phyloP scores from a whole-genome alignment of 768 basidiomycete genomes.

The Clitopilus hobsonii region DNA sequence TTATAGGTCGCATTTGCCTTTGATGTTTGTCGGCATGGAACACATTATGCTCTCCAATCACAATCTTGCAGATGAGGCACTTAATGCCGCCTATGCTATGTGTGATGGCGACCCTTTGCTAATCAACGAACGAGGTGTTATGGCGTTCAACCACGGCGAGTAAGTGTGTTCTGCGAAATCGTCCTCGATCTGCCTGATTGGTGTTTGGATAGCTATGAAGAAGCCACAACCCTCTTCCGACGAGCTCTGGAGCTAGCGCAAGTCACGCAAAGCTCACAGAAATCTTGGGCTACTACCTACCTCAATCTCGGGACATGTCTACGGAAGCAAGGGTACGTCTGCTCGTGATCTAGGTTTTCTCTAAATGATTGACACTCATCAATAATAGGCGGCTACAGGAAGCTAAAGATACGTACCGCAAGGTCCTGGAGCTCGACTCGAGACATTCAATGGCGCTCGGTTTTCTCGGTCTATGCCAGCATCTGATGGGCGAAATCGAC shows the following conservation, averaged over 20 bases:
- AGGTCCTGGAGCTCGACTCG: constrained; percentile 85
- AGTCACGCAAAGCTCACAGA: constrained; percentile 79
- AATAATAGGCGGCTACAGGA: constrained; percentile 45
- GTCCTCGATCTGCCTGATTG: neutral
- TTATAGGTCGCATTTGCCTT: constrained; percentile 84
- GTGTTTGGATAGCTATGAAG: constrained; percentile 52
- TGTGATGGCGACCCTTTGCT: constrained; percentile 88
- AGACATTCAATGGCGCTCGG: constrained; percentile 76
- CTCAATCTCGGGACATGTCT: constrained; percentile 90
- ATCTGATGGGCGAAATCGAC: constrained; percentile 68
- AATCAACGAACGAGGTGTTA: constrained; percentile 89
- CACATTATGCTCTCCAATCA: constrained; percentile 87
- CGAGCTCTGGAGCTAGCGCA: constrained; percentile 77
- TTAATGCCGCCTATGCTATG: constrained; percentile 75
- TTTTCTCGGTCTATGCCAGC: constrained; percentile 86
- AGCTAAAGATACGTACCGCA: constrained; percentile 69
- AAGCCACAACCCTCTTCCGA: constrained; percentile 67
- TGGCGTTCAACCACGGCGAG: constrained; percentile 85
- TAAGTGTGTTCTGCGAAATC: constrained; percentile 30
- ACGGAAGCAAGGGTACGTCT: constrained; percentile 69
- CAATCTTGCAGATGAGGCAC: constrained; percentile 79
- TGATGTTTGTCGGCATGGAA: constrained; percentile 98
- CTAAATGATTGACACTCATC: constrained; percentile 1
- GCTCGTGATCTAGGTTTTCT: neutral
- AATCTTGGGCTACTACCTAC: constrained; percentile 85